phyloP scores from a whole-genome alignment of 371 early-diverging fungal species.

The Mucor circinelloides region DNA sequence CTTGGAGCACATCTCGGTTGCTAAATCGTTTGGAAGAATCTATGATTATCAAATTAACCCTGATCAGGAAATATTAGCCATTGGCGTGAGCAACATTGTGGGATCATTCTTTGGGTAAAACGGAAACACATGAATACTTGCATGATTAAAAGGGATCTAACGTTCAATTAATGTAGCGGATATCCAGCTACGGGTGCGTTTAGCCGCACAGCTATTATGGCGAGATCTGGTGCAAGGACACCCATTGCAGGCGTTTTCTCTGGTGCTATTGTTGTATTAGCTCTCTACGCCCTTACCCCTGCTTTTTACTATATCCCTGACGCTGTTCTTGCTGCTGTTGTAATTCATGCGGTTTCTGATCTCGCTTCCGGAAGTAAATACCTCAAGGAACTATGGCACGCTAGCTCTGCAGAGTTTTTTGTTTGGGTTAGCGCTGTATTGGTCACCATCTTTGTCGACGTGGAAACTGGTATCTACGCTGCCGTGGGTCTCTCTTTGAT shows the following conservation, averaged over 20 bases:
- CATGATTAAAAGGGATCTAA: constrained; percentile 17
- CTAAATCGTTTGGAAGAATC: constrained; percentile 70
- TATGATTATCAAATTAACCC: constrained; percentile 55
- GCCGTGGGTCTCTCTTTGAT: constrained; percentile 59
- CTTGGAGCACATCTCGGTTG: constrained; percentile 83
- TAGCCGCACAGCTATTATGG: constrained; percentile 85
- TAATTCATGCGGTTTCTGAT: constrained; percentile 72
- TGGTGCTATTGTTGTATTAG: constrained; percentile 71
- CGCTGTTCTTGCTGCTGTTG: constrained; percentile 77
- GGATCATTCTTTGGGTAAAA: constrained; percentile 80
- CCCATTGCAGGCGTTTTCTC: constrained; percentile 83
- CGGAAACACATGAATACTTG: neutral
- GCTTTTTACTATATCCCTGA: constrained; percentile 87
- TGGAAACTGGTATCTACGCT: constrained; percentile 66
- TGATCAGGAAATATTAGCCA: constrained; percentile 86
- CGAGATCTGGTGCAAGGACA: constrained; percentile 77
- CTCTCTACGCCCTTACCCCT: constrained; percentile 77
- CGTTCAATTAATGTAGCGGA: constrained; percentile 43
- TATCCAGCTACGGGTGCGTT: constrained; percentile 92
- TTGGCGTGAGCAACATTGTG: constrained; percentile 80
- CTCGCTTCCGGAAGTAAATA: constrained; percentile 43
- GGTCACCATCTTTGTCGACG: constrained; percentile 64
- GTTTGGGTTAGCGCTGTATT: constrained; percentile 55
- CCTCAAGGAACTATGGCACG: constrained; percentile 31
- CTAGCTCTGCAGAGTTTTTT: constrained; percentile 56